Conservation (phyloP, 1,139 yeast species). For the Magnusiomyces magnusii region DNA sequence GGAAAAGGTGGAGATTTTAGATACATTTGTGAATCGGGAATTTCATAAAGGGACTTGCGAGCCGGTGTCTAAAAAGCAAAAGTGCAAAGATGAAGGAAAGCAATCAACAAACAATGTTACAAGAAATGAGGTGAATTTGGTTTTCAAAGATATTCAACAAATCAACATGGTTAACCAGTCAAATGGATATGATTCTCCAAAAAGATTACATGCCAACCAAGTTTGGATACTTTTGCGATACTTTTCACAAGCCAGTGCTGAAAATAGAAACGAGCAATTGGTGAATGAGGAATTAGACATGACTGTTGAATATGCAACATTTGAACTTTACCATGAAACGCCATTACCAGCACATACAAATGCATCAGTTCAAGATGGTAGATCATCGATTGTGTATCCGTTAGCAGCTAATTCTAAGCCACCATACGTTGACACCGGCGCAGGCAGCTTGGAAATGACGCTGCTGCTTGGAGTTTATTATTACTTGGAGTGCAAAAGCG, state of each 20-base stretch:
- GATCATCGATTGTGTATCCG: constrained; percentile 4
- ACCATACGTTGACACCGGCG: background rate
- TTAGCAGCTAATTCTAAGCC: background rate
- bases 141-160: background rate
- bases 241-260: background rate
- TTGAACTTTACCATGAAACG: background rate
- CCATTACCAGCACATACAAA: background rate
- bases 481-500: no score
- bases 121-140: background rate
- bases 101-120: no score
- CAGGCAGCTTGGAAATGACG: constrained; percentile 11
- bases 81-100: no score
- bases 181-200: background rate
- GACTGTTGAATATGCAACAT: background rate
- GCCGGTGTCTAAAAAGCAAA: no score
- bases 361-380: constrained; percentile 5
- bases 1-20: constrained; percentile 19
- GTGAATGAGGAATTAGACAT: background rate
- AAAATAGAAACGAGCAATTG: background rate
- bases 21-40: background rate
- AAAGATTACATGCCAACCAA: background rate
- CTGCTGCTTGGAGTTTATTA: constrained; percentile 17
- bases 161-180: background rate
- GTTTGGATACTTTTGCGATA: background rate
- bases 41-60: no score